Percentiles rank a stretch among this genome's conserved stretches.
These are phyloP conservation scores for Paramecium sonneborni DNA, from an alignment of 73 alveolate species.

Conservation along the genomic window DNA sequence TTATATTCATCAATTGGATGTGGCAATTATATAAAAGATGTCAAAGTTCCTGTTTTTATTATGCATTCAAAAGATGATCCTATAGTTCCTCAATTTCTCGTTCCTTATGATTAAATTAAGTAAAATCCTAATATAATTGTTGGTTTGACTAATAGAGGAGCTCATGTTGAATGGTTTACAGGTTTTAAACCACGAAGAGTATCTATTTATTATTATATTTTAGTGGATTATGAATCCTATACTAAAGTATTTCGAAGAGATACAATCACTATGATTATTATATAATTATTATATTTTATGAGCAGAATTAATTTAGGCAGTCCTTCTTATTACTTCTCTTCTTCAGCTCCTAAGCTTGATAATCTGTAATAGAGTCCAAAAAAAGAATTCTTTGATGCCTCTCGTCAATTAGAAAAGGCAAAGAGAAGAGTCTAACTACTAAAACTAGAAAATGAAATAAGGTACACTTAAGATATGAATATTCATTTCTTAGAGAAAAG, in stretches of 20 bases:
- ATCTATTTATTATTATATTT: neutral
- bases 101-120: constrained; percentile 39
- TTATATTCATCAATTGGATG: constrained; percentile 6
- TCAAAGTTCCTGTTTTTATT: constrained; percentile 30
- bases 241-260: constrained; percentile 18
- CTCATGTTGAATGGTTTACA: constrained; percentile 66
- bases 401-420: constrained; percentile 18
- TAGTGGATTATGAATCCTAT: constrained; percentile 54
- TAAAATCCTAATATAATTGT: constrained; percentile 47
- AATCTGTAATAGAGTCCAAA: constrained; percentile 1
- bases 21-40: neutral
- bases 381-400: constrained; percentile 37
- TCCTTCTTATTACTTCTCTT: constrained; percentile 10
- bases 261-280: constrained; percentile 10
- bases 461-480: neutral
- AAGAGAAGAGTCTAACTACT: constrained; percentile 49
- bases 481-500: constrained; percentile 25
- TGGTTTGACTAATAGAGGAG: constrained; percentile 56
- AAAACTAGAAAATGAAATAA: constrained; percentile 28
- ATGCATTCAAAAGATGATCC: constrained; percentile 70
- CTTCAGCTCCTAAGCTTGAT: constrained; percentile 40
- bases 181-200: constrained; percentile 65
- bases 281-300: neutral
- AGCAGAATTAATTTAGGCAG: neutral
- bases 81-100: constrained; percentile 31